Base-by-base conservation (phyloP, 2,329 filamentous ascomycete genomes). In the Penicillium sp. region DNA sequence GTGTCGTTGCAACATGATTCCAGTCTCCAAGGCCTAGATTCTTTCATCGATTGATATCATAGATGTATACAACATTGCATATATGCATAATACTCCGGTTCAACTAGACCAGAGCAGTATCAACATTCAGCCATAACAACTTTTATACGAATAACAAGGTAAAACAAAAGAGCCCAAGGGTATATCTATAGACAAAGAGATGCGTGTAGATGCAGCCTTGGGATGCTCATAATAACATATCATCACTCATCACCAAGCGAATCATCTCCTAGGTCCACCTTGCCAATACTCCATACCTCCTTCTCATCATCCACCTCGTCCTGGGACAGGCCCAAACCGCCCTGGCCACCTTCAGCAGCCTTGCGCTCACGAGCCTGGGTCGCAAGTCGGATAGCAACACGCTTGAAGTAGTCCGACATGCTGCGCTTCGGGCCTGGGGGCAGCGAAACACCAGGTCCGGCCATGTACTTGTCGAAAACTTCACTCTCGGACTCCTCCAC, bases 351-450 rank as follows among this genome's bases (percentile, higher is more conserved):
- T 66, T 96, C 90, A 0, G 93, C 93, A 58, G 95, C 90, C 62
- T 82, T 86, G 59, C 93, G 80, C 73, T 98, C 93, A 52, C 89
- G 80, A 1, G 87, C 89, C 67, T 97, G 93, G 14, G 76, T 80
- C n/a, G 87, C 91, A 16, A 97, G 72, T 58, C 90, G 81, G 61
- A 91, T 69, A 1, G 89, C 89, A 54, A 98, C 87, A 34, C 93
- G 78, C 77, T 95, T 95, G 74, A 97, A 97, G 73, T 98, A 98
- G 68, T 98, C 93, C 49, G 84, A 80, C 86, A 98, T 96, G 67
- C 85, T 89, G 58, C 91, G 80, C 77, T 94, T 93, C 14, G 82
- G 82, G 32, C 81, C 85, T 0, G 87, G 71, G 7, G 83, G 77
- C 49, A 96, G 69, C 3, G 81, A 79, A 41, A 80, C 79, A 5